phyloP scores from a whole-genome alignment of 2,329 filamentous ascomycete species.

The Neofusicoccum ribis region DNA sequence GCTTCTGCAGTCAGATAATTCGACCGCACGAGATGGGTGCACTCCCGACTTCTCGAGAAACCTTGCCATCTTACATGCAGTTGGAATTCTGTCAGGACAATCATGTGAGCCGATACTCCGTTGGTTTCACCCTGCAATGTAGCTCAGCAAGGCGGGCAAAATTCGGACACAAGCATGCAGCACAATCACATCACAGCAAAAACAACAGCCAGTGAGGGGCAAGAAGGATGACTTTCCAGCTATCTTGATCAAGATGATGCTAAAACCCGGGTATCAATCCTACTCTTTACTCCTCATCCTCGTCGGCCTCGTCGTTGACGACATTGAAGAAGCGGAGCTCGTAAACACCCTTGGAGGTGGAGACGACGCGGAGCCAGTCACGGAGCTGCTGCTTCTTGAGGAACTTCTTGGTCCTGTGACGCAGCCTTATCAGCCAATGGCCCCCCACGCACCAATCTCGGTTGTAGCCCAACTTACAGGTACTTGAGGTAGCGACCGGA shows the following conservation, averaged over 20 bases:
- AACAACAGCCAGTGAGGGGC: neutral
- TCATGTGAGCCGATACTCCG: too few species aligned
- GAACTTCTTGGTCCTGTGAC: slow-evolving; percentile 95
- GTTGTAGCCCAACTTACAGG: slow-evolving; percentile 64
- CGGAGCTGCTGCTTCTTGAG: slow-evolving; percentile 99
- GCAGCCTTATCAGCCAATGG: slow-evolving; percentile 21
- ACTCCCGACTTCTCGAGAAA: too few species aligned
- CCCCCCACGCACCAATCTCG: too few species aligned
- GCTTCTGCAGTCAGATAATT: too few species aligned
- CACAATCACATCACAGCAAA: neutral
- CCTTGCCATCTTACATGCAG: too few species aligned
- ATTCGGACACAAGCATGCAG: neutral
- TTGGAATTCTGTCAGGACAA: too few species aligned
- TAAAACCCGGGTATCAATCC: slow-evolving; percentile 6
- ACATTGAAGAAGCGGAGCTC: slow-evolving; percentile 99
- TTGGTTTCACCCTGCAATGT: too few species aligned
- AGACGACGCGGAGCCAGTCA: slow-evolving; percentile 99
- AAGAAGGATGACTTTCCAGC: slow-evolving; percentile 8
- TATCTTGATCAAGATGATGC: neutral
- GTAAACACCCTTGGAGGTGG: slow-evolving; percentile 96
- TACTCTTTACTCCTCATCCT: slow-evolving; percentile 88
- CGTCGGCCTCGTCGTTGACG: slow-evolving; percentile 95
- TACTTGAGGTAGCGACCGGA: slow-evolving; percentile 99
- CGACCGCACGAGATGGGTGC: too few species aligned
- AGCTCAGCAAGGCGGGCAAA: neutral